Percentiles rank a stretch among this genome's conserved stretches.
phyloP scores from a whole-genome alignment of 2,329 filamentous ascomycete genomes.

The Epichloe aotearoae region DNA sequence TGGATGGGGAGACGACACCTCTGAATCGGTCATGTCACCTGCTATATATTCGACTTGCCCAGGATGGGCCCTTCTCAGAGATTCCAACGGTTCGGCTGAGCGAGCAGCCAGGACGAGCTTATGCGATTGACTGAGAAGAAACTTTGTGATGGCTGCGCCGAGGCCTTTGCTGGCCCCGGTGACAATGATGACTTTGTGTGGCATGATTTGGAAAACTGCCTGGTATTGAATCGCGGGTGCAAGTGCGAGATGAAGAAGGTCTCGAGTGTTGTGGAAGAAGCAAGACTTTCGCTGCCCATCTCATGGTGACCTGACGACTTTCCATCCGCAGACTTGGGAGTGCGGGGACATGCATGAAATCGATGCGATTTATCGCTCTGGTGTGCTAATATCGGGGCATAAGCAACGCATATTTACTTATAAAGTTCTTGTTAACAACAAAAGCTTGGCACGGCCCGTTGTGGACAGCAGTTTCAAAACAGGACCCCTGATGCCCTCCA shows the following conservation, averaged over 20 bases:
- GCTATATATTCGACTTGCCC: conserved; percentile 41
- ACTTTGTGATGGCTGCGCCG: conserved; percentile 40
- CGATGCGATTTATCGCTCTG: no score
- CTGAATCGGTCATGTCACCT: conserved; percentile 40
- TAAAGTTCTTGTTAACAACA: no score
- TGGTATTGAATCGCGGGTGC: background rate
- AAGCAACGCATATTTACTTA: no score
- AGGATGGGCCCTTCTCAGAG: conserved; percentile 37
- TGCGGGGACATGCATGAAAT: no score
- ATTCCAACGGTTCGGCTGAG: conserved; percentile 33
- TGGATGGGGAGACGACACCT: conserved; percentile 20
- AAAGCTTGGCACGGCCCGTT: no score
- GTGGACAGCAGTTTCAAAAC: no score
- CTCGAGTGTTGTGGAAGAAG: background rate
- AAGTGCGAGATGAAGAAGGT: background rate
- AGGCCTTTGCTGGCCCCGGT: conserved; percentile 53
- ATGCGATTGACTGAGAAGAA: conserved; percentile 39
- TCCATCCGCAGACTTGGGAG: no score
- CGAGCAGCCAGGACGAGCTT: conserved; percentile 47
- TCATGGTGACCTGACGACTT: no score
- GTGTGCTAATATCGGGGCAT: no score
- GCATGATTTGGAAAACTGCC: background rate
- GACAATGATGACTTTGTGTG: conserved; percentile 56
- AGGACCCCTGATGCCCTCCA: no score
- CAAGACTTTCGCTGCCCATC: background rate